A percentile compares a stretch with the other conserved stretches of the same genome.
phyloP scores from a whole-genome alignment of 2,329 filamentous ascomycete genomes.

The Fusarium falciforme region DNA sequence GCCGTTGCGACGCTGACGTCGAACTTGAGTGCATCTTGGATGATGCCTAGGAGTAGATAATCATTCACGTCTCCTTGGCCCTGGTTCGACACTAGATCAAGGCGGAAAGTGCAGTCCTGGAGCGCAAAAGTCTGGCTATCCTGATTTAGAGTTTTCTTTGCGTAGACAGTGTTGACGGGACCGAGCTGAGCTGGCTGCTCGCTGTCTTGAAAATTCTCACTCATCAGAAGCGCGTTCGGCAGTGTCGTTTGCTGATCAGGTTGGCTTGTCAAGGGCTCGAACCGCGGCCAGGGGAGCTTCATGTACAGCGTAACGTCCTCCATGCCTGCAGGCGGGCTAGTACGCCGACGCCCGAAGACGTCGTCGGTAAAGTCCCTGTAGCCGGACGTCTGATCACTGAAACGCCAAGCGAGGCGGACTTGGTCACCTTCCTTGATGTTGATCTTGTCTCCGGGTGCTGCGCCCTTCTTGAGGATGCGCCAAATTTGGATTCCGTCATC shows the following conservation, averaged over 20 bases:
- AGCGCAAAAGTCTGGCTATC: background rate
- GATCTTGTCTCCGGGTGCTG: background rate
- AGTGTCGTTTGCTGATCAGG: background rate
- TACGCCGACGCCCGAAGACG: background rate
- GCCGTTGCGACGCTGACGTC: background rate
- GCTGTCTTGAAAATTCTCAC: background rate
- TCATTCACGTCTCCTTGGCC: slow-evolving; percentile 1
- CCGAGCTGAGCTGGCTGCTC: background rate
- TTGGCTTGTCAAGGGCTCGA: background rate
- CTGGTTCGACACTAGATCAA: background rate
- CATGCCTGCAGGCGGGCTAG: background rate
- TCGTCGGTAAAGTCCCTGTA: slow-evolving; percentile 7
- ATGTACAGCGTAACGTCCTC: background rate
- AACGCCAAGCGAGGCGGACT: background rate
- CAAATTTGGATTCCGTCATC: background rate
- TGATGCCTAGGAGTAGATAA: background rate
- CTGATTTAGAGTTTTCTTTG: background rate
- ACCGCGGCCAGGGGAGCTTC: slow-evolving; percentile 13
- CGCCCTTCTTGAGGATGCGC: slow-evolving; percentile 2
- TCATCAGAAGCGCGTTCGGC: background rate
- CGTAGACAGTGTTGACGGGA: background rate
- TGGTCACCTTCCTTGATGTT: background rate
- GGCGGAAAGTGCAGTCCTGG: background rate
- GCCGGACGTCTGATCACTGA: slow-evolving; percentile 2
- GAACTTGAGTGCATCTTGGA: background rate